A percentile compares a stretch with the other conserved stretches of the same genome.
Evolutionary conservation across 2,329 filamentous ascomycete species (phyloP).

Genomic region (Westerdykella sp.): DNA sequence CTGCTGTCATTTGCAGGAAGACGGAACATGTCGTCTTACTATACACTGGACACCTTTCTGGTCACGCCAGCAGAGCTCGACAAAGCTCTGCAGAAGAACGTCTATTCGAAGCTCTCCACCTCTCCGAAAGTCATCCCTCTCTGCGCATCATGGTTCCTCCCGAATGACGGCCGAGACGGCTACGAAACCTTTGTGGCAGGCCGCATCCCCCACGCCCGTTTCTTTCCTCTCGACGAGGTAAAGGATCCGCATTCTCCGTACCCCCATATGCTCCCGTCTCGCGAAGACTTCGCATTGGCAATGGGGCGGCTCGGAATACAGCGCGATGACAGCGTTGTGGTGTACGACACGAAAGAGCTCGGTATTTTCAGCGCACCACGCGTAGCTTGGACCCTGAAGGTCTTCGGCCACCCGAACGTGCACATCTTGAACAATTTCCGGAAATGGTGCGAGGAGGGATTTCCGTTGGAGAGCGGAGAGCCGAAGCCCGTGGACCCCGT

Average conservation of each 20-base stretch:
- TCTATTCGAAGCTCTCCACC: slow-evolving; percentile 70
- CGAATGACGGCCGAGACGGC: slow-evolving; percentile 80
- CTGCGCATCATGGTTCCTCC: slow-evolving; percentile 93
- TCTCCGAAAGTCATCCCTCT: slow-evolving; percentile 80
- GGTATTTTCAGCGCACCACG: slow-evolving; percentile 92
- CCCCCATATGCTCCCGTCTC: slow-evolving; percentile 89
- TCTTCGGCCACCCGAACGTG: slow-evolving; percentile 83
- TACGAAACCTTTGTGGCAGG: slow-evolving; percentile 72
- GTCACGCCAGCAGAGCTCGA: slow-evolving; percentile 78
- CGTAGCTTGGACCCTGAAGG: slow-evolving; percentile 85
- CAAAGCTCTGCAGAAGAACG: slow-evolving; percentile 75
- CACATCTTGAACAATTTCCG: slow-evolving; percentile 95
- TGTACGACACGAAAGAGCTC: slow-evolving; percentile 86
- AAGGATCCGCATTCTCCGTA: slow-evolving; percentile 84
- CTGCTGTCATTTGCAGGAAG: slow-evolving; percentile 11
- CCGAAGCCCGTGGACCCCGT: slow-evolving; percentile 44
- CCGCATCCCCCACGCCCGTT: slow-evolving; percentile 82
- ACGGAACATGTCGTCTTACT: slow-evolving; percentile 26
- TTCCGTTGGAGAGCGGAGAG: slow-evolving; percentile 73
- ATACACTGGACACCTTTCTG: slow-evolving; percentile 68
- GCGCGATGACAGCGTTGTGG: slow-evolving; percentile 81
- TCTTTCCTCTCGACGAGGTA: slow-evolving; percentile 92
- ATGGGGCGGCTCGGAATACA: slow-evolving; percentile 86
- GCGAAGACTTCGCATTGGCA: slow-evolving; percentile 73
- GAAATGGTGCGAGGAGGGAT: slow-evolving; percentile 80